phyloP scores from a whole-genome alignment of 2,329 filamentous ascomycete species.

The Diaporthe eres region DNA sequence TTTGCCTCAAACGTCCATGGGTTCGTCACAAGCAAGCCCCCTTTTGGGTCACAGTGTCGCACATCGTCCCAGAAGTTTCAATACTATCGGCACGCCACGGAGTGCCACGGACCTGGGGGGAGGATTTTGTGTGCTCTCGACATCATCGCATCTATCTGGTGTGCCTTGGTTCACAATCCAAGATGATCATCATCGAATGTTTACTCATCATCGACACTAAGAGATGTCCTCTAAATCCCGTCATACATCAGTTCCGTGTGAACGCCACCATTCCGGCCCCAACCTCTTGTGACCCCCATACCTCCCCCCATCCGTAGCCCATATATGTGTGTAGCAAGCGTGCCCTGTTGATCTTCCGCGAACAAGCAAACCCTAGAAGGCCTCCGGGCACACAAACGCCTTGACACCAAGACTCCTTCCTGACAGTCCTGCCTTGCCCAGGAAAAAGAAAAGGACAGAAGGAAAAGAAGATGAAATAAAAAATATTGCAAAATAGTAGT shows the following conservation, averaged over 20 bases:
- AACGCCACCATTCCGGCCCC: conserved; percentile 9
- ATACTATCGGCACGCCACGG: conserved; percentile 37
- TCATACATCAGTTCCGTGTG: conserved; percentile 1
- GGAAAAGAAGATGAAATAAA: background rate
- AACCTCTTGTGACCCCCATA: background rate
- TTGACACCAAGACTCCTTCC: conserved; percentile 7
- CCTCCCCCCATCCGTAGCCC: background rate
- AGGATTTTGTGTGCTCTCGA: conserved; percentile 10
- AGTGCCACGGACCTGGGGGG: conserved; percentile 5
- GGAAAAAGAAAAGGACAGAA: background rate
- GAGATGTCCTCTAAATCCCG: background rate
- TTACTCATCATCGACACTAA: conserved; percentile 12
- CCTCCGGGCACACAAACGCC: conserved; percentile 20
- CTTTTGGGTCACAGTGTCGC: conserved; percentile 21
- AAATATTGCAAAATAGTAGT: background rate
- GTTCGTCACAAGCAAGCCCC: conserved; percentile 21
- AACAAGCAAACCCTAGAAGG: conserved; percentile 27
- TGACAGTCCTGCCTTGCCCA: background rate
- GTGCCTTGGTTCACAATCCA: background rate
- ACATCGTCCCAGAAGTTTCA: conserved; percentile 4
- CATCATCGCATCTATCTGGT: background rate
- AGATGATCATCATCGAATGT: conserved; percentile 9
- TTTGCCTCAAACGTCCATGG: conserved; percentile 20
- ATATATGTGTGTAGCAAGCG: conserved; percentile 14
- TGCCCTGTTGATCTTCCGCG: conserved; percentile 19